These are phyloP conservation scores for Apiospora koreana DNA, from an alignment of 2,329 filamentous ascomycete genomes.

Conservation along the genomic window DNA sequence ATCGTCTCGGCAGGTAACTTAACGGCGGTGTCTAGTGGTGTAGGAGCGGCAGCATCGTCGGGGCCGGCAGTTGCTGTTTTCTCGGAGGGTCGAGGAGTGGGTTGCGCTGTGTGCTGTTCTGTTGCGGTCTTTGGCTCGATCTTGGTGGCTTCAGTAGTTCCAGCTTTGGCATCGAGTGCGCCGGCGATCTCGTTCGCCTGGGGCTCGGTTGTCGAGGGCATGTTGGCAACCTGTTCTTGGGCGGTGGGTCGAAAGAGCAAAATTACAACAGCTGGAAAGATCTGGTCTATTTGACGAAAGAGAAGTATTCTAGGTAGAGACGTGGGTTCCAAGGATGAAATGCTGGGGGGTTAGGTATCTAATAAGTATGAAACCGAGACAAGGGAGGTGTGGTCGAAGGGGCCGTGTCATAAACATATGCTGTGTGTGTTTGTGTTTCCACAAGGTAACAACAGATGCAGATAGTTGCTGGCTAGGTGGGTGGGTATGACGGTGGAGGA, in stretches of 20 bases:
- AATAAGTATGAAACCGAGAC: background rate
- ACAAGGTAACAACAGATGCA: background rate
- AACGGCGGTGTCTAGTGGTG: background rate
- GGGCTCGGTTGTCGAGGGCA: conserved; percentile 1
- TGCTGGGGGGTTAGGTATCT: background rate
- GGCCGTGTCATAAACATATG: background rate
- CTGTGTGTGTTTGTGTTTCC: background rate
- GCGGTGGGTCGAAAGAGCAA: background rate
- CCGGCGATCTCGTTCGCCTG: background rate
- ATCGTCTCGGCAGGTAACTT: background rate
- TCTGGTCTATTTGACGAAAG: background rate
- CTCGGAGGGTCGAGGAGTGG: background rate
- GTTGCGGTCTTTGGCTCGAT: background rate
- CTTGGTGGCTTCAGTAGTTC: background rate
- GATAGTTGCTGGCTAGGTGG: background rate
- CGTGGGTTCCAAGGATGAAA: background rate
- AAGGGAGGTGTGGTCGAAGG: background rate
- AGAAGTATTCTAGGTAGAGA: background rate
- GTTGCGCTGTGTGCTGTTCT: background rate
- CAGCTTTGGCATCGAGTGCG: background rate
- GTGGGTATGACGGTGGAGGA: background rate
- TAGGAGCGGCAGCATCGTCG: background rate
- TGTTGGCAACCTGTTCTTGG: background rate
- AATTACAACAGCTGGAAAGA: background rate
- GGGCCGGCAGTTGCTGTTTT: background rate